Conservation (phyloP, 2,329 filamentous ascomycete genomes). For the Leptographium galeiforme region DNA sequence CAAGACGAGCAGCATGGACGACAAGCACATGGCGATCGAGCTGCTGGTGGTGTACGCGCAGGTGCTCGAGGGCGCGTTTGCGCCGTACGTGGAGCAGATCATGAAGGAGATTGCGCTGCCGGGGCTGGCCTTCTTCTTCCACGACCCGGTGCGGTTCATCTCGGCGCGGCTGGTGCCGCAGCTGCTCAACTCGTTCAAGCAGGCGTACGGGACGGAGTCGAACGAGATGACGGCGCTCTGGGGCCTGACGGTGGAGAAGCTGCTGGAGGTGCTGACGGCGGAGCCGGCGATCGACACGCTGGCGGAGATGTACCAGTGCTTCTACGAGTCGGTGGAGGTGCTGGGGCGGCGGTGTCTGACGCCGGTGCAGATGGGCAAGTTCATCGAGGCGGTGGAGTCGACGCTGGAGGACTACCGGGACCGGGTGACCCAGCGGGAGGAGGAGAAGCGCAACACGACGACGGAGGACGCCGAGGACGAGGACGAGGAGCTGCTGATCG, state of each 20-base stretch:
- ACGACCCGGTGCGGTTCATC: constrained; percentile 89
- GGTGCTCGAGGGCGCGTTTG: constrained; percentile 84
- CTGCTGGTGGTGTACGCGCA: constrained; percentile 94
- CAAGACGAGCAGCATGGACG: constrained; percentile 89
- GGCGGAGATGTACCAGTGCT: constrained; percentile 98
- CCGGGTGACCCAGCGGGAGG: constrained; percentile 68
- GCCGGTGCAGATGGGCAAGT: constrained; percentile 65
- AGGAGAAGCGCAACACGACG: constrained; percentile 61
- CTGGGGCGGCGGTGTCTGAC: constrained; percentile 75
- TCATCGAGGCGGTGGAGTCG: constrained; percentile 74
- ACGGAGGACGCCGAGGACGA: constrained; percentile 81
- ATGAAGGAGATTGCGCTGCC: constrained; percentile 95
- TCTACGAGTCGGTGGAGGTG: constrained; percentile 95
- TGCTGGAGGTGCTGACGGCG: constrained; percentile 83
- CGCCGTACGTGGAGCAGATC: constrained; percentile 80
- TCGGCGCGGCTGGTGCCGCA: constrained; percentile 91
- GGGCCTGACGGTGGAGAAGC: constrained; percentile 73
- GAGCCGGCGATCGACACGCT: constrained; percentile 94
- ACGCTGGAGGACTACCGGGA: constrained; percentile 87
- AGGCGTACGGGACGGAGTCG: constrained; percentile 70
- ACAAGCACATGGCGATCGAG: constrained; percentile 99
- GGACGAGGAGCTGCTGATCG: constrained; percentile 72
- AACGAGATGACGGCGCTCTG: constrained; percentile 71
- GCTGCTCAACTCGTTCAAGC: constrained; percentile 86
- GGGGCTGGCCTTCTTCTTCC: constrained; percentile 95